Conservation (phyloP, 2,329 filamentous ascomycete genomes). For the Beauveria varroae region DNA sequence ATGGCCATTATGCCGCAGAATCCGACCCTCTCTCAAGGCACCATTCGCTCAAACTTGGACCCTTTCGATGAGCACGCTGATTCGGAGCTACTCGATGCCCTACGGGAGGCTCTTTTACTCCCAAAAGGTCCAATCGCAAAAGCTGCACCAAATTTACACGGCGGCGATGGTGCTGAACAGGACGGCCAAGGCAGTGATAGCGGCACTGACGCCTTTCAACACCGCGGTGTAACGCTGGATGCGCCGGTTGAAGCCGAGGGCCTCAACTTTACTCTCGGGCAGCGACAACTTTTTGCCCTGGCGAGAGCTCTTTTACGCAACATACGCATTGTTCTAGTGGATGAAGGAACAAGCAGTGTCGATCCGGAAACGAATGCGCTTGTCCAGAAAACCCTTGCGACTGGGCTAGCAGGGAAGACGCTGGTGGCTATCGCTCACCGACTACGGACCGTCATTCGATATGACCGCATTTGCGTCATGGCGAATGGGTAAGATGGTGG, state of each 20-base stretch:
- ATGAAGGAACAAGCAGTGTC: not conserved
- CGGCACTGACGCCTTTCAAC: not conserved
- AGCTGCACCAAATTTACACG: not conserved
- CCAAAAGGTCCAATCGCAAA: not conserved
- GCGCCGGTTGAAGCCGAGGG: not conserved
- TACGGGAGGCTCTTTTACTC: too few species aligned
- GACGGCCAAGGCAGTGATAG: not conserved
- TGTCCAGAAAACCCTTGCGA: too few species aligned
- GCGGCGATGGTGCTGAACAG: not conserved
- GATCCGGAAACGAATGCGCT: not conserved
- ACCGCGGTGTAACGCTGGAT: not conserved
- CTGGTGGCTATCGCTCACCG: too few species aligned
- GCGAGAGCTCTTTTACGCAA: not conserved
- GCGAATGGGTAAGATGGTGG: too few species aligned
- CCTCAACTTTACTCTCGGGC: not conserved
- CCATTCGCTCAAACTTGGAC: not conserved
- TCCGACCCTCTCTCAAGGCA: not conserved
- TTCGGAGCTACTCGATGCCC: too few species aligned
- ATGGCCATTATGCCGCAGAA: not conserved
- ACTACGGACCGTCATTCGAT: too few species aligned
- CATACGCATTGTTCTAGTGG: not conserved
- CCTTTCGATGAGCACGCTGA: not conserved
- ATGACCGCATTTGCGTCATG: too few species aligned
- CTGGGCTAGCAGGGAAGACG: too few species aligned
- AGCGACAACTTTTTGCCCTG: not conserved